Evolutionary conservation across 208 protist species (phyloP), one percentile per base, ranked within the genome.

Genomic region (Angomonas desouzai): DNA sequence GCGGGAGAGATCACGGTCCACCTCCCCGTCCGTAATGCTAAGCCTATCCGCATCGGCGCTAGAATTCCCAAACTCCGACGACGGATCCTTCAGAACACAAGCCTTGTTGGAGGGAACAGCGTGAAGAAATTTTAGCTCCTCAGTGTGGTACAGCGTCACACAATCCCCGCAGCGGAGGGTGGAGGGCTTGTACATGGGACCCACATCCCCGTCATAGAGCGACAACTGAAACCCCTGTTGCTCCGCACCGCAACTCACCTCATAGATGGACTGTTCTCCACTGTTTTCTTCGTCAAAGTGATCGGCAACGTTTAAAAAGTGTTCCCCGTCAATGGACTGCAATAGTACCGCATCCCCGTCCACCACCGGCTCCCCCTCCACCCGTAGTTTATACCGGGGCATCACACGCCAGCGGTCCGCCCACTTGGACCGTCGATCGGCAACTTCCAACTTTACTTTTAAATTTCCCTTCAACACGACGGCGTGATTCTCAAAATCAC

Each of bases 121-220:
- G 22, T 70, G 47, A 0, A 81, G 20, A 59, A 74, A 83, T 66
- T 75, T 76, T 55, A 75, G 68, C 63, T 84, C 72, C 66, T 87
- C 77, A 1, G 75, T 83, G 77, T 83, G 81, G 30, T 78, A 62
- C 33, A 83, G 64, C 38, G 71, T 81, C 48, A 87, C 63, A 71
- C 81, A 87, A 56, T 87, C 77, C 30, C 81, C 77, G 38, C 81
- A 79, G 49, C 81, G 81, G 55, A 87, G 69, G 63, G 68, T 68
- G 11, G 72, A 61, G 45, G 67, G 56, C 3, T 32, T 30, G 48
- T 55, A 75, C 47, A 57, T 56, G 20, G 61, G 55, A 2, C 64
- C 62, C 2, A 68, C 70, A 58, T 87, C 81, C 28, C 70, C 72
- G 48, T 88, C 81, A 67, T 84, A 88, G 11, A 83, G 56, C 11